Percentiles rank a stretch among this genome's conserved stretches.
Conservation (phyloP, 1,284 basidiomycete species). For the Cryptococcus sp. region DNA sequence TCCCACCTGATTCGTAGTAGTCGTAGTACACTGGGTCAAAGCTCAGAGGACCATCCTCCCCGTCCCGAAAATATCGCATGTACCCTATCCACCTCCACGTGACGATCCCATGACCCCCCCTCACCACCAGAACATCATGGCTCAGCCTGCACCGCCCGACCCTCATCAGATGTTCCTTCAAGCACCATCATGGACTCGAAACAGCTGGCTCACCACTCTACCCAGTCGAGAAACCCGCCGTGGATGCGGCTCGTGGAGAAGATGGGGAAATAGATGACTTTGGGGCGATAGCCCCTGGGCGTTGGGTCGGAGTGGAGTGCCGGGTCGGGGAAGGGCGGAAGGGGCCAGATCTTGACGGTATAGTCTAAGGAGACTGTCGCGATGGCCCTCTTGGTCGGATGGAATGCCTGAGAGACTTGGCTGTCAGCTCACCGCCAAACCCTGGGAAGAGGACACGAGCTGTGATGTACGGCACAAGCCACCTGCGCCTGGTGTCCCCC, state of each 20-base stretch:
- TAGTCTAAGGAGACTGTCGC: constrained; percentile 25
- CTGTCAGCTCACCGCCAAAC: background rate
- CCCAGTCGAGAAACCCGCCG: constrained; percentile 17
- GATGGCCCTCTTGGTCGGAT: constrained; percentile 25
- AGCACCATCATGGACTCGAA: background rate
- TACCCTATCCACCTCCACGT: constrained; percentile 32
- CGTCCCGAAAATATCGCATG: constrained; percentile 18
- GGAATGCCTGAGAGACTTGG: constrained; percentile 20
- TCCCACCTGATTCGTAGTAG: constrained; percentile 25
- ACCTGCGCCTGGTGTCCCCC: constrained; percentile 28
- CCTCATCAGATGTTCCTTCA: background rate
- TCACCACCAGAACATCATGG: constrained; percentile 21
- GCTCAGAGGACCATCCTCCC: background rate
- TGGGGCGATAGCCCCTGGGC: constrained; percentile 22
- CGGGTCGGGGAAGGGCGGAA: constrained; percentile 24
- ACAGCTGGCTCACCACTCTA: constrained; percentile 25
- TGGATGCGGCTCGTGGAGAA: constrained; percentile 28
- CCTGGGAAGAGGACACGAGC: background rate
- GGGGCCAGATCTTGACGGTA: constrained; percentile 31
- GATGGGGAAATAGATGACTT: constrained; percentile 22
- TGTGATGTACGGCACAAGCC: constrained; percentile 10
- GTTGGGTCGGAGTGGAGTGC: constrained; percentile 2
- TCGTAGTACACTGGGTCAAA: constrained; percentile 15
- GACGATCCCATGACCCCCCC: constrained; percentile 8
- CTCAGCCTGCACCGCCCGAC: constrained; percentile 21